These are phyloP conservation scores for Schizonepeta tenuifolia DNA, from an alignment of 257 asterid species.

Conservation along the genomic window DNA sequence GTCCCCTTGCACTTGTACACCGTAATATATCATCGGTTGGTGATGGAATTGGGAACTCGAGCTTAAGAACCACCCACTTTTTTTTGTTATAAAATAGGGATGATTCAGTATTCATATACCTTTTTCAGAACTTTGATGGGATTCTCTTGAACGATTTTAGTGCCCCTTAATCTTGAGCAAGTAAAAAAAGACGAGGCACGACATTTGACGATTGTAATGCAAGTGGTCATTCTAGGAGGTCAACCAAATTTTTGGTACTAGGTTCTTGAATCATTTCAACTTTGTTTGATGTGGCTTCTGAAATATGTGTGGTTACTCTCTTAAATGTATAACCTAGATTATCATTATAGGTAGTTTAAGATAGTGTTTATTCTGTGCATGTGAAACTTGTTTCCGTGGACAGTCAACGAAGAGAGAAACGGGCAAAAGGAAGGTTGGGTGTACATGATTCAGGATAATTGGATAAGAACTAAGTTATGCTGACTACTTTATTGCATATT, in stretches of 20 bases:
- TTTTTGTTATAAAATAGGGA: background rate
- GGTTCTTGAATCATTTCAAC: conserved; percentile 17
- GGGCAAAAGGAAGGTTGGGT: background rate
- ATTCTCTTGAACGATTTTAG: background rate
- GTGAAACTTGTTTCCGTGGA: background rate
- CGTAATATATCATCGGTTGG: background rate
- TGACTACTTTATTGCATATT: background rate
- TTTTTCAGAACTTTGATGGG: background rate
- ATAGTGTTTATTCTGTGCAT: background rate
- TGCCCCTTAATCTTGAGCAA: conserved; percentile 2
- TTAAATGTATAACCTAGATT: background rate
- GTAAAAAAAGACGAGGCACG: background rate
- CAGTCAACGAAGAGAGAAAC: background rate
- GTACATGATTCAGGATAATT: background rate
- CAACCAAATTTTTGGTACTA: background rate
- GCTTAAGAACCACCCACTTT: background rate
- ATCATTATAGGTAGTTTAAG: background rate
- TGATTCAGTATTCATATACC: background rate
- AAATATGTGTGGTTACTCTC: background rate
- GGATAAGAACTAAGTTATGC: background rate
- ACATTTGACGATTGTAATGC: background rate
- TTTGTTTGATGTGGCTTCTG: background rate
- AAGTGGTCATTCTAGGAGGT: conserved; percentile 2
- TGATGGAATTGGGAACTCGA: background rate
- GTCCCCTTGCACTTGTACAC: background rate